Evolutionary conservation across 495 filamentous ascomycete species (phyloP), one percentile per base, ranked within the genome.

Genomic region (Penicillium macrosclerotiorum): DNA sequence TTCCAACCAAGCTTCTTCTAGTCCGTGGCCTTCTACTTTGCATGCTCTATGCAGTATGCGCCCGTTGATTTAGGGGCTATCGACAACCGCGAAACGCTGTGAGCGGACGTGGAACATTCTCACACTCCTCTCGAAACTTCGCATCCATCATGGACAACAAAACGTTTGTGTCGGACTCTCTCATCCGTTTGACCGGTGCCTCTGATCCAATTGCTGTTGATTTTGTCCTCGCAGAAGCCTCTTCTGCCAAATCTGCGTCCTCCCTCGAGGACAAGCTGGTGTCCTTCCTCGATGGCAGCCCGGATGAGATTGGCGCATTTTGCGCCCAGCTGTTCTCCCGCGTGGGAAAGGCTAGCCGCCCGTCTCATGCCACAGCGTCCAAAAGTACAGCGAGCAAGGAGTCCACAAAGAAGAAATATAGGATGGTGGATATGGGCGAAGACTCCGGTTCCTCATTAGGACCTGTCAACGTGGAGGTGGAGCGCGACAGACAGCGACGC

Each of bases 401-500:
- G 44, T 54, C 59, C 1, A 43, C 60, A 35, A 76, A 68, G 57
- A 93, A 90, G 66, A 85, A 81, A 55, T 95, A 95, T 63, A 78
- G 82, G 8, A 75, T 95, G 17, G 72, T 95, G 29, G 84, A 89
- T 8, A 94, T 94, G 89, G 86, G 85, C 35, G 87, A 89, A 22
- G 85, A 85, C 8, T 34, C 59, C 0, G 45, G 52, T 30, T 44
- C 55, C 27, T 62, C 64, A 9, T 55, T 81, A 29, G 77, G 73
- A 3, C 77, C 82, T 0, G 57, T 65, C 12, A 75, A 72, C 47
- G 69, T 75, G 24, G 75, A 77, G 38, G 69, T 74, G 24, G 77
- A 79, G 40, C 75, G 77, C 16, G 62, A 66, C 8, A 51, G 61
- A 36, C 52, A 59, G 27, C 54, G 62, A 50, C 70, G 76, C 19